Evolutionary conservation across 2,329 filamentous ascomycete species (phyloP).

Genomic region (Zymoseptoria crescenta): DNA sequence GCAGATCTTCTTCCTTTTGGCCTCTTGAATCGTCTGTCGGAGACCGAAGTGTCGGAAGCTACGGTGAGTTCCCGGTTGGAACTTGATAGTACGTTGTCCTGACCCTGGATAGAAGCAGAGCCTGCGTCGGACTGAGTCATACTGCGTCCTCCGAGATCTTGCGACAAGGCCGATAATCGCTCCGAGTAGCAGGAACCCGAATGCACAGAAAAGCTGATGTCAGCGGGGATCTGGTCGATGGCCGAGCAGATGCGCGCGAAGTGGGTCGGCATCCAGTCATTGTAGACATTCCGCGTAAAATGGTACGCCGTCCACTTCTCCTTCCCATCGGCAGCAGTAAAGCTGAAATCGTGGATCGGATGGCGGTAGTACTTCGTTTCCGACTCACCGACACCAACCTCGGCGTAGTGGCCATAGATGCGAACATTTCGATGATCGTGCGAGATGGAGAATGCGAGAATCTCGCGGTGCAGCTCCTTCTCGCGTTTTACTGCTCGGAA

Average conservation of each 20-base stretch:
- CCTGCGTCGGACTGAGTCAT: no score
- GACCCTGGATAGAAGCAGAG: no score
- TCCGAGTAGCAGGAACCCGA: no score
- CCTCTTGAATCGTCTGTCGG: no score
- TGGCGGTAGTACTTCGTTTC: slow-evolving; percentile 16
- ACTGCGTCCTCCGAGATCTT: no score
- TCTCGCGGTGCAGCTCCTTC: slow-evolving; percentile 8
- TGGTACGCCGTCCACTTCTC: slow-evolving; percentile 17
- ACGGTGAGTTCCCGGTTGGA: no score
- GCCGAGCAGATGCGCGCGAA: neutral
- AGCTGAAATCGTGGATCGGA: slow-evolving; percentile 8
- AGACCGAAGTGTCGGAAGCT: no score
- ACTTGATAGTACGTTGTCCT: no score
- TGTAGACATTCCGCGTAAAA: slow-evolving; percentile 17
- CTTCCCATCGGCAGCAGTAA: slow-evolving; percentile 9
- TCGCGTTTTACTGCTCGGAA: slow-evolving; percentile 30
- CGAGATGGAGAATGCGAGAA: slow-evolving; percentile 13
- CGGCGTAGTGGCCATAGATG: slow-evolving; percentile 12
- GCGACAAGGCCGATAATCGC: no score
- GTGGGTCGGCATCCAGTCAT: slow-evolving; percentile 13
- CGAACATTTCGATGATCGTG: slow-evolving; percentile 6
- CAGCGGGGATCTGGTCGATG: no score
- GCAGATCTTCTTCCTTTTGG: no score
- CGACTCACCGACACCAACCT: slow-evolving; percentile 1
- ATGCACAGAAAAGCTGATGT: no score